A percentile compares a stretch with the other conserved stretches of the same genome.
phyloP scores from a whole-genome alignment of 345 rosid genomes.

The Sonneratia caseolaris region DNA sequence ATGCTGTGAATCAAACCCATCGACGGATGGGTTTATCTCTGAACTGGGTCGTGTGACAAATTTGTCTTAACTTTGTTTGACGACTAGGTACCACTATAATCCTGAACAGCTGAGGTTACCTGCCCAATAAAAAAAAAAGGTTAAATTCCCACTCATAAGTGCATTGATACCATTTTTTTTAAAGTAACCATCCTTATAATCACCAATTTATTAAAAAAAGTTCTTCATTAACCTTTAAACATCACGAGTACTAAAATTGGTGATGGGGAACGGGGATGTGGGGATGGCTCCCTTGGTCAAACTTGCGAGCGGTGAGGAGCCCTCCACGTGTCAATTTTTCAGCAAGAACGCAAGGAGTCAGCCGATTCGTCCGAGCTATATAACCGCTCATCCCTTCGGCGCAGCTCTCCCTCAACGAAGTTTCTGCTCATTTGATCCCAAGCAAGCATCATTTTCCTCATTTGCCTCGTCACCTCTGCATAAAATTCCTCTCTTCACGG shows the following conservation, averaged over 20 bases:
- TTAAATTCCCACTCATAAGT: no score
- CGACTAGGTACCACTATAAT: neutral
- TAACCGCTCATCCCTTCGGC: neutral
- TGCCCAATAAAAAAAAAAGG: neutral
- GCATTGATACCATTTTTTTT: no score
- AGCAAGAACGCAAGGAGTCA: neutral
- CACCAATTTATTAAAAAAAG: no score
- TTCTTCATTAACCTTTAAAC: no score
- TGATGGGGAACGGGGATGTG: neutral
- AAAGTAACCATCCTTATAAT: no score
- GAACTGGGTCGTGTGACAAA: neutral
- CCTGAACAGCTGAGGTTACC: neutral
- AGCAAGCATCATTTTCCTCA: neutral
- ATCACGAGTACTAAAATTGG: neutral
- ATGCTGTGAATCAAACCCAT: slow-evolving; percentile 42
- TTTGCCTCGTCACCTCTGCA: no score
- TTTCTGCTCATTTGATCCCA: neutral
- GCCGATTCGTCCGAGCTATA: neutral
- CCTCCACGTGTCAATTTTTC: neutral
- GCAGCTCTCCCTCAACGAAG: neutral
- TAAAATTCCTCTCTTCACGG: neutral
- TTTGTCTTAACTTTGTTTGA: neutral
- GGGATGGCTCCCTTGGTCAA: neutral
- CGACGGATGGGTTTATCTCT: neutral
- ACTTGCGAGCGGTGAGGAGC: neutral